Evolutionary conservation across 805 yeast genomes (phyloP).

Genomic region (Cyberlindnera xylosilytica): DNA sequence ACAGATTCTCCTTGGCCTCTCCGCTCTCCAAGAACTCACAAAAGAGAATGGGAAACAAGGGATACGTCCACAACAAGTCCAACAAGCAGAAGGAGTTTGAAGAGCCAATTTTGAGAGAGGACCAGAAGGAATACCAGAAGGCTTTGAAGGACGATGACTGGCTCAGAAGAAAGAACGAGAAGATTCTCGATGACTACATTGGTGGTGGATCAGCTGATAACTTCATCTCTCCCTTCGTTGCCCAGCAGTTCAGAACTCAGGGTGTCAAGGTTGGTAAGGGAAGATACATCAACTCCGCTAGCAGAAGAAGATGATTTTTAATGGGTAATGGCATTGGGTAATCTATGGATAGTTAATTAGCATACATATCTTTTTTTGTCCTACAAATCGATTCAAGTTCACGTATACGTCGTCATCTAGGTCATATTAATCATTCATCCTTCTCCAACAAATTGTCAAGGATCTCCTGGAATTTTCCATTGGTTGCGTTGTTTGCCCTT

Average conservation of each 20-base stretch:
- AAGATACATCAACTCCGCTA: conserved; percentile 70
- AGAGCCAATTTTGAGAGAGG: conserved; percentile 74
- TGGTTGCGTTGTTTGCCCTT: conserved; percentile 76
- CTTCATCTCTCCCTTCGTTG: conserved; percentile 82
- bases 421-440: conserved; percentile 4
- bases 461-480: conserved; percentile 67
- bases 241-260: conserved; percentile 55
- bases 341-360: too few species aligned
- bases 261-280: conserved; percentile 86
- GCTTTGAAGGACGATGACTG: conserved; percentile 87
- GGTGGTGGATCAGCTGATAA: conserved; percentile 94
- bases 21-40: conserved; percentile 79
- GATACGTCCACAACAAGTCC: conserved; percentile 69
- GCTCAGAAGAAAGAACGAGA: conserved; percentile 83
- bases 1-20: conserved; percentile 75
- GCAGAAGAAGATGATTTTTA: conserved; percentile 31
- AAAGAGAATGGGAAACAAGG: conserved; percentile 73
- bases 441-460: conserved; percentile 46
- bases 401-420: too few species aligned
- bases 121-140: conserved; percentile 88
- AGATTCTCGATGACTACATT: conserved; percentile 80
- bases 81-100: conserved; percentile 46
- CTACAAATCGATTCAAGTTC: too few species aligned
- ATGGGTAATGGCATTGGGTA: too few species aligned
- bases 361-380: background rate